Conservation (phyloP, 805 yeast genomes). For the Lipomyces lipofer region DNA sequence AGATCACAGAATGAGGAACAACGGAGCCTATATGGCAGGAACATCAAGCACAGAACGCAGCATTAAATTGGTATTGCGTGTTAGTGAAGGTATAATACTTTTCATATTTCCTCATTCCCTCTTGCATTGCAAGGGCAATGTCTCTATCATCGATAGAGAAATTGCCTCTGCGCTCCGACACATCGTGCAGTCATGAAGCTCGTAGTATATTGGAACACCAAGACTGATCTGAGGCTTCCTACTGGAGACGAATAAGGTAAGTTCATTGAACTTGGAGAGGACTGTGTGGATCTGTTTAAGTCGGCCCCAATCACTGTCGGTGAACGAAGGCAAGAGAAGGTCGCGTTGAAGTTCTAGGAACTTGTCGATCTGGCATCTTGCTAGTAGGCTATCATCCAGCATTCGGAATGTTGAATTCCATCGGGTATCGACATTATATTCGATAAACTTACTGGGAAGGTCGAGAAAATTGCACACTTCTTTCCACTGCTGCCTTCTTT, state of each 20-base stretch:
- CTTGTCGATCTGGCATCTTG: background rate
- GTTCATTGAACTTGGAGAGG: background rate
- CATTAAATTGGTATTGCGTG: too few species aligned
- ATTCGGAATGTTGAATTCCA: background rate
- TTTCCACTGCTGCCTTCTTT: background rate
- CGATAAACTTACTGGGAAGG: background rate
- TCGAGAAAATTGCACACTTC: background rate
- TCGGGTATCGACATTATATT: background rate
- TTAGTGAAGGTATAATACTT: background rate
- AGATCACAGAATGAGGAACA: too few species aligned
- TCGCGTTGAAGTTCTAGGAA: background rate
- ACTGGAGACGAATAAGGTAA: background rate
- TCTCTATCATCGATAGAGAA: background rate
- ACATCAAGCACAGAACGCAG: too few species aligned
- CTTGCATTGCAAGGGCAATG: background rate
- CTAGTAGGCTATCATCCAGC: background rate
- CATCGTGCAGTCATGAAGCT: background rate
- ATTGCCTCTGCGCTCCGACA: background rate
- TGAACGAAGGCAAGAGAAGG: background rate
- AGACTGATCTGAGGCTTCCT: background rate
- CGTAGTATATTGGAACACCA: background rate
- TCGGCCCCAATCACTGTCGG: background rate
- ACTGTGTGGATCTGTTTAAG: background rate
- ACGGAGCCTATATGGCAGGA: too few species aligned
- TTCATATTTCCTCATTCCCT: background rate